Conservation (phyloP, 2,329 filamentous ascomycete species). For the Sporothrix phasma region DNA sequence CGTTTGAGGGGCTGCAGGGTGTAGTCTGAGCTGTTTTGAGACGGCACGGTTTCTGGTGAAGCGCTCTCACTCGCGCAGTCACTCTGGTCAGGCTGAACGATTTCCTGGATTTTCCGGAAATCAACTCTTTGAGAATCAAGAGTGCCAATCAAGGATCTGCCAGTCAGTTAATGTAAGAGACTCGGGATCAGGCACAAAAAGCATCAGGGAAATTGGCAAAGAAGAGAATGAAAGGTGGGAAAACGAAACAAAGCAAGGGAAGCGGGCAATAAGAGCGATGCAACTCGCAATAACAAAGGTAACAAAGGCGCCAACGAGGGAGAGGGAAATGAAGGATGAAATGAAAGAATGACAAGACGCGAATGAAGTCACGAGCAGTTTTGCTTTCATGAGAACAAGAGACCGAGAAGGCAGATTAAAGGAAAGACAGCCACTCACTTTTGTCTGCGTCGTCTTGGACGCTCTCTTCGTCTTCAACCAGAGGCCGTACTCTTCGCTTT, state of each 20-base stretch:
- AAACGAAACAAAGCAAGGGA: not conserved
- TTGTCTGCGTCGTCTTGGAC: not conserved
- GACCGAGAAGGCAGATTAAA: not conserved
- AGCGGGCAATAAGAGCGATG: not conserved
- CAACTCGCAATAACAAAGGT: slow-evolving; percentile 2
- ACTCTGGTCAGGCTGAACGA: too few relatives aligned
- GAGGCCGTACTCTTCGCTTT: not conserved
- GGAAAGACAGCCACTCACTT: not conserved
- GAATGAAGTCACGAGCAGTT: too few relatives aligned
- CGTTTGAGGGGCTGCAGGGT: slow-evolving; percentile 30
- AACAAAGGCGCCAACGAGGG: too few relatives aligned
- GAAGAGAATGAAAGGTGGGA: not conserved
- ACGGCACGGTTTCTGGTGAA: slow-evolving; percentile 21
- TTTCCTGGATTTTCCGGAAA: slow-evolving; percentile 18
- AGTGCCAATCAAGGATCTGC: slow-evolving; percentile 3
- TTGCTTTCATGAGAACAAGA: too few relatives aligned
- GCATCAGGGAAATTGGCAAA: too few relatives aligned
- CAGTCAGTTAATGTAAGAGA: not conserved
- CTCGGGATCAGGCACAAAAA: not conserved
- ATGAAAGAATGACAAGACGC: too few relatives aligned
- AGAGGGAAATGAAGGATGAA: not conserved
- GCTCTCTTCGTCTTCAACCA: not conserved
- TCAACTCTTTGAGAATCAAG: slow-evolving; percentile 18
- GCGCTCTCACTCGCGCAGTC: too few relatives aligned
- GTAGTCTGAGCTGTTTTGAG: slow-evolving; percentile 32